These are phyloP conservation scores for Wickerhamiella allomyrinae DNA, from an alignment of 805 yeast genomes.

Conservation along the genomic window DNA sequence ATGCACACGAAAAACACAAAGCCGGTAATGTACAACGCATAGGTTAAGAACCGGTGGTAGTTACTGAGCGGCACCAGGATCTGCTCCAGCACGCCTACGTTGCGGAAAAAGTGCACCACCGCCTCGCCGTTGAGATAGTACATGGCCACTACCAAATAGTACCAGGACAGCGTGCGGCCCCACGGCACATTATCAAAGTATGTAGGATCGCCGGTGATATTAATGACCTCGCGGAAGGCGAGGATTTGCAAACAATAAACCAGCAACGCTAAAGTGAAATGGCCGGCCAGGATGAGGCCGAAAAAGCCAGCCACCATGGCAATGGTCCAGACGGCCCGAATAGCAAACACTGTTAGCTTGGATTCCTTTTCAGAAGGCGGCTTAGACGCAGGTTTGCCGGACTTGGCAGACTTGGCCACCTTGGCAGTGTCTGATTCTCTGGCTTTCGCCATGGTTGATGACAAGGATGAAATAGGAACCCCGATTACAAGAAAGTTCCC, in stretches of 20 bases:
- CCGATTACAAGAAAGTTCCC: no score
- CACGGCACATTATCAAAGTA: slow-evolving; percentile 70
- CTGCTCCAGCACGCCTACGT: slow-evolving; percentile 37
- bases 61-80: slow-evolving; percentile 44
- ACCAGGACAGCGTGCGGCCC: slow-evolving; percentile 82
- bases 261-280: slow-evolving; percentile 58
- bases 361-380: slow-evolving; percentile 27
- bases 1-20: slow-evolving; percentile 83
- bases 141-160: slow-evolving; percentile 72
- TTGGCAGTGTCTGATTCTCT: background rate
- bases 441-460: background rate
- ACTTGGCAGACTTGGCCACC: background rate
- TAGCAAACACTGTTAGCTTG: slow-evolving; percentile 46
- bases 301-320: slow-evolving; percentile 75
- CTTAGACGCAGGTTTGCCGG: background rate
- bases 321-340: slow-evolving; percentile 84
- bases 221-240: slow-evolving; percentile 83
- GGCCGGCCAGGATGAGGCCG: slow-evolving; percentile 65
- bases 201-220: slow-evolving; percentile 71
- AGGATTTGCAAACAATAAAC: slow-evolving; percentile 64
- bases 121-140: slow-evolving; percentile 83
- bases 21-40: slow-evolving; percentile 72
- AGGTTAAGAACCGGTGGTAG: slow-evolving; percentile 75
- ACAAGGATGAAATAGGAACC: no score
- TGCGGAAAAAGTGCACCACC: slow-evolving; percentile 50